Conservation (phyloP, 1,284 basidiomycete species). For the Papiliotrema nemorosa region DNA sequence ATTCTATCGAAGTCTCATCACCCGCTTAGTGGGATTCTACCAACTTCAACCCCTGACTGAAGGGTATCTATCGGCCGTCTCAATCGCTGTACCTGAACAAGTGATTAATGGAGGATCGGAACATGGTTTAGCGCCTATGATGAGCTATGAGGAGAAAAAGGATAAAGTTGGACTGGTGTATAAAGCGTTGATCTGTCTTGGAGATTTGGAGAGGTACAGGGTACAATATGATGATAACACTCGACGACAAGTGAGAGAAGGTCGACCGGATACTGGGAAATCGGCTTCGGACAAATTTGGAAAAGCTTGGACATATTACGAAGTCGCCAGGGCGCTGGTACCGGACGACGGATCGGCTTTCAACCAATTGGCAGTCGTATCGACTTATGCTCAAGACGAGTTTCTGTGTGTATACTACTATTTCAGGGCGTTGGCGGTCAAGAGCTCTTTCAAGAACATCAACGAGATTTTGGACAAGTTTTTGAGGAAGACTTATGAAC, state of each 20-base stretch:
- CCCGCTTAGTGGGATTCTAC: conserved; percentile 67
- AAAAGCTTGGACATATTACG: conserved; percentile 74
- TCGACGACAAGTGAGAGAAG: conserved; percentile 22
- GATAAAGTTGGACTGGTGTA: conserved; percentile 68
- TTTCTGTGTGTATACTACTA: conserved; percentile 80
- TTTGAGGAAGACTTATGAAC: conserved; percentile 63
- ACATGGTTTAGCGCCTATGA: conserved; percentile 25
- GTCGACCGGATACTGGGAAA: conserved; percentile 9
- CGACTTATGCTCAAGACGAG: conserved; percentile 76
- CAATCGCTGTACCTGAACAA: conserved; percentile 52
- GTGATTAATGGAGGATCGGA: conserved; percentile 34
- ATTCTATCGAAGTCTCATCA: conserved; percentile 76
- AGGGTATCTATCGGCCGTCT: conserved; percentile 57
- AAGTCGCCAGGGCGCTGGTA: conserved; percentile 73
- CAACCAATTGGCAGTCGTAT: conserved; percentile 91
- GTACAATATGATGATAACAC: conserved; percentile 63
- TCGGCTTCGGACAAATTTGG: conserved; percentile 53
- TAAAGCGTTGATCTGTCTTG: conserved; percentile 85
- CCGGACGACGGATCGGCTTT: conserved; percentile 77
- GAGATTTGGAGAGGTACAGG: conserved; percentile 88
- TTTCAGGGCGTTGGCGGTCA: conserved; percentile 85
- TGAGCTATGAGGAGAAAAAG: conserved; percentile 55
- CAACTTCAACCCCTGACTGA: conserved; percentile 16
- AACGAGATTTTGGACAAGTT: conserved; percentile 76
- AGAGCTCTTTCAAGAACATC: conserved; percentile 80